A percentile compares a stretch with the other conserved stretches of the same genome.
Evolutionary conservation across 805 yeast species (phyloP).

Genomic region (Yamadazyma takamatsuzukensis): DNA sequence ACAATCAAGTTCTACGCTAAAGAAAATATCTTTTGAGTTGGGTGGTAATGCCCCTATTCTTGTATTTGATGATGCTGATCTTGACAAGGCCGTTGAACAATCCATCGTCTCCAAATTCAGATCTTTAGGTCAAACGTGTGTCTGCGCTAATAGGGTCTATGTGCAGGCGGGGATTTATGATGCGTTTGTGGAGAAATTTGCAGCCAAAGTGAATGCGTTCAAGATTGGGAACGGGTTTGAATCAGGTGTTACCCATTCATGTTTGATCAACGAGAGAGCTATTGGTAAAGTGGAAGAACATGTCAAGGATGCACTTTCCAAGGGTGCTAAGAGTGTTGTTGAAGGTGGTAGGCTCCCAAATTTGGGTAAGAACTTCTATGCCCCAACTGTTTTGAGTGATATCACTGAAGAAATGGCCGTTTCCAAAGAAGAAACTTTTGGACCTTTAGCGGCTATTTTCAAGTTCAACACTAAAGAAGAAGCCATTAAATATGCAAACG

Average conservation of each 20-base stretch:
- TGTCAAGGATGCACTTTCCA: constrained; percentile 48
- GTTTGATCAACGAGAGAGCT: constrained; percentile 50
- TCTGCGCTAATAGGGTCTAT: constrained; percentile 70
- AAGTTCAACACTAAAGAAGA: constrained; percentile 53
- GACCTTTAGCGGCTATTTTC: constrained; percentile 58
- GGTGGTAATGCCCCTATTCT: constrained; percentile 84
- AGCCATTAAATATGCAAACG: constrained; percentile 52
- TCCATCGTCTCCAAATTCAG: constrained; percentile 67
- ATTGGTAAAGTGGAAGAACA: constrained; percentile 54
- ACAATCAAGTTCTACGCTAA: constrained; percentile 59
- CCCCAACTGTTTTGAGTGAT: constrained; percentile 52
- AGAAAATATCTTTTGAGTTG: constrained; percentile 68
- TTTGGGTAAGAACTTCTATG: constrained; percentile 49
- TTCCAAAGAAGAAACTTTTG: constrained; percentile 58
- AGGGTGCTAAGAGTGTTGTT: constrained; percentile 51
- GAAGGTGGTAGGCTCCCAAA: constrained; percentile 51
- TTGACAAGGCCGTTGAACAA: constrained; percentile 64
- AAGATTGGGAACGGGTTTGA: constrained; percentile 57
- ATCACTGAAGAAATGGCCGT: constrained; percentile 51
- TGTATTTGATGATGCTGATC: constrained; percentile 69
- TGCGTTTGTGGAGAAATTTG: constrained; percentile 49
- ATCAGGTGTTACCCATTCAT: constrained; percentile 50
- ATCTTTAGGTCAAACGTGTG: constrained; percentile 79
- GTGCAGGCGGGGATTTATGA: constrained; percentile 66
- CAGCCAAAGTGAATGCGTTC: constrained; percentile 44